These are phyloP conservation scores for Blepharisma stoltei DNA, from an alignment of 73 alveolate genomes.

Conservation along the genomic window DNA sequence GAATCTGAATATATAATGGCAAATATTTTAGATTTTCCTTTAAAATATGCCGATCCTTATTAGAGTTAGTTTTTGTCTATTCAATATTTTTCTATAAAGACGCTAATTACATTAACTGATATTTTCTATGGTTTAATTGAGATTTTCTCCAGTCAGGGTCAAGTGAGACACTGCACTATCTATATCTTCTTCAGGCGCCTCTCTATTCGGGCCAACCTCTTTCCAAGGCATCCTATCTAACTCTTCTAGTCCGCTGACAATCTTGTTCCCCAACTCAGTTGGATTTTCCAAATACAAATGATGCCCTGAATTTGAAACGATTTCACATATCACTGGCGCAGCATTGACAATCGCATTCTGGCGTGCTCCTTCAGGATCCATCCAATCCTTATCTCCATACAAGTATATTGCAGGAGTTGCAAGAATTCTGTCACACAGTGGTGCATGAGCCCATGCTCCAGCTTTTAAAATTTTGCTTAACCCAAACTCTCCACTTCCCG, in stretches of 20 bases:
- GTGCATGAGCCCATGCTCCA: conserved; percentile 52
- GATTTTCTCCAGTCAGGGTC: too few relatives aligned
- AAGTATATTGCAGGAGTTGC: conserved; percentile 35
- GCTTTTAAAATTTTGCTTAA: conserved; percentile 24
- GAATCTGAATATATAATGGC: too few relatives aligned
- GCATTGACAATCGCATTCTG: neutral
- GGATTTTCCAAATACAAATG: conserved; percentile 49
- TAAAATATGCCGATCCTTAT: too few relatives aligned
- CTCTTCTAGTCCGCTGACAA: neutral
- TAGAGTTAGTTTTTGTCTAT: too few relatives aligned
- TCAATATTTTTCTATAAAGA: too few relatives aligned
- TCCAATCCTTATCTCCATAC: conserved; percentile 71
- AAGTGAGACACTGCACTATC: too few relatives aligned
- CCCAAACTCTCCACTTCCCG: conserved; percentile 51
- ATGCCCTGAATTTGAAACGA: conserved; percentile 34
- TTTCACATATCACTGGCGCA: neutral
- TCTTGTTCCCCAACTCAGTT: conserved; percentile 19
- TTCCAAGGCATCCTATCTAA: too few relatives aligned
- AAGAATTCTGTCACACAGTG: conserved; percentile 32
- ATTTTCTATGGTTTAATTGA: too few relatives aligned
- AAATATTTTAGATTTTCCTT: too few relatives aligned
- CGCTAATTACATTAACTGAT: too few relatives aligned
- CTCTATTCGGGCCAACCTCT: too few relatives aligned
- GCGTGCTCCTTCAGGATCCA: conserved; percentile 37
- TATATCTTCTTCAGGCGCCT: too few relatives aligned